Conservation (phyloP, 176 grass and related monocot genomes). For the Aegilops umbellulata region DNA sequence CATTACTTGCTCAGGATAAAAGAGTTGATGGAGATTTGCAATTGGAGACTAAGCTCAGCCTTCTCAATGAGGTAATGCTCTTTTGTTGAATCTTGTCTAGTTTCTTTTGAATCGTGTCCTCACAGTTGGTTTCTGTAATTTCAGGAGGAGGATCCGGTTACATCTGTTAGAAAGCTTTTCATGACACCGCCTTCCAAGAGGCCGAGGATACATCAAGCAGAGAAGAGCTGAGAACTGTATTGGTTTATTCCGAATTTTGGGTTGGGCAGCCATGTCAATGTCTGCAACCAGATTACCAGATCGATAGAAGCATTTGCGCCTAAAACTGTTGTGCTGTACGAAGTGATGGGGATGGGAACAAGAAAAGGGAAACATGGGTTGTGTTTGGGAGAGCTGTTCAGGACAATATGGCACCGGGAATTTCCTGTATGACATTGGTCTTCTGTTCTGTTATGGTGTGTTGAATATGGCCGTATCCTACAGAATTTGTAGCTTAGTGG, state of each 20-base stretch:
- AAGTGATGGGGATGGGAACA: not conserved
- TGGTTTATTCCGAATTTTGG: not conserved
- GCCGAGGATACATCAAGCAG: constrained; percentile 36
- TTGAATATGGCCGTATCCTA: not conserved
- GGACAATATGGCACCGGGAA: not conserved
- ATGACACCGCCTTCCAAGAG: constrained; percentile 59
- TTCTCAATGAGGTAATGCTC: constrained; percentile 64
- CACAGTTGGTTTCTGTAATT: constrained; percentile 39
- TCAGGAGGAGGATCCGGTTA: constrained; percentile 78
- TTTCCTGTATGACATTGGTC: not conserved
- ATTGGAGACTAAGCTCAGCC: constrained; percentile 40
- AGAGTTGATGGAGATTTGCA: constrained; percentile 23
- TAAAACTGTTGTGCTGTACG: not conserved
- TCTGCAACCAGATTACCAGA: not conserved
- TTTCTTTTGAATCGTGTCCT: constrained; percentile 13
- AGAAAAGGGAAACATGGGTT: not conserved
- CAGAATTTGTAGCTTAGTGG: constrained; percentile 33
- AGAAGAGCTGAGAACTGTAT: constrained; percentile 37
- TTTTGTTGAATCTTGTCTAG: constrained; percentile 32
- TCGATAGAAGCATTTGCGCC: not conserved
- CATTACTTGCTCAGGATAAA: constrained; percentile 61
- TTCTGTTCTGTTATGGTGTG: not conserved
- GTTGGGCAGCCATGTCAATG: not conserved
- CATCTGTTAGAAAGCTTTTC: constrained; percentile 85
- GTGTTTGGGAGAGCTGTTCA: not conserved